These are phyloP conservation scores for Fusarium sp. DNA, from an alignment of 2,329 filamentous ascomycete species.

Conservation along the genomic window DNA sequence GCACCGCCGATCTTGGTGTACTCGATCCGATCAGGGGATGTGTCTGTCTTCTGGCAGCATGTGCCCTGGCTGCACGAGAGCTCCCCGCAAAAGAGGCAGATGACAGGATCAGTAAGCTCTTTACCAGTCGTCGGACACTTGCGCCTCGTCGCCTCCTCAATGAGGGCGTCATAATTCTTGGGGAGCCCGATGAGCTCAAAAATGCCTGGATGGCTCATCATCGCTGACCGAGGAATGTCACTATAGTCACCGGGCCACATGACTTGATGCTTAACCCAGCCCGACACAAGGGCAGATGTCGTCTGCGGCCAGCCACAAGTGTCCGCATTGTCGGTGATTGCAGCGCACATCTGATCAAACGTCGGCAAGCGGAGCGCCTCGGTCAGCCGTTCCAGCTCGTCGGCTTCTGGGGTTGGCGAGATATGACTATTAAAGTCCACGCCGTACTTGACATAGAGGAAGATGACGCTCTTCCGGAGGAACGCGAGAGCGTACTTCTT, in stretches of 20 bases:
- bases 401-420: slow-evolving; percentile 73
- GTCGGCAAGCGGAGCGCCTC: slow-evolving; percentile 82
- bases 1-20: slow-evolving; percentile 80
- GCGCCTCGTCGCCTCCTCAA: slow-evolving; percentile 89
- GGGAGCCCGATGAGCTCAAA: slow-evolving; percentile 95
- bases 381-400: slow-evolving; percentile 88
- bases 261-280: slow-evolving; percentile 82
- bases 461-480: slow-evolving; percentile 85
- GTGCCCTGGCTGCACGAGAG: slow-evolving; percentile 96
- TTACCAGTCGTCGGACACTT: slow-evolving; percentile 92
- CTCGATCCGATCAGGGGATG: slow-evolving; percentile 58
- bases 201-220: slow-evolving; percentile 86
- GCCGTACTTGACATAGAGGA: slow-evolving; percentile 90
- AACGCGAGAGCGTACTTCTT: slow-evolving; percentile 92
- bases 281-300: slow-evolving; percentile 65
- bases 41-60: slow-evolving; percentile 83
- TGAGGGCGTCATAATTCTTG: slow-evolving; percentile 91
- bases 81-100: slow-evolving; percentile 97
- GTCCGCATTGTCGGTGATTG: slow-evolving; percentile 64
- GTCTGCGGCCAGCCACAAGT: slow-evolving; percentile 66
- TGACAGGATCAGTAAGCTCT: slow-evolving; percentile 89
- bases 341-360: slow-evolving; percentile 83
- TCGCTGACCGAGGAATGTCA: slow-evolving; percentile 59
- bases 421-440: slow-evolving; percentile 86
- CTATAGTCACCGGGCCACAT: slow-evolving; percentile 54